phyloP scores from a whole-genome alignment of 1,284 basidiomycete genomes.

The Apiotrichum gamsii region DNA sequence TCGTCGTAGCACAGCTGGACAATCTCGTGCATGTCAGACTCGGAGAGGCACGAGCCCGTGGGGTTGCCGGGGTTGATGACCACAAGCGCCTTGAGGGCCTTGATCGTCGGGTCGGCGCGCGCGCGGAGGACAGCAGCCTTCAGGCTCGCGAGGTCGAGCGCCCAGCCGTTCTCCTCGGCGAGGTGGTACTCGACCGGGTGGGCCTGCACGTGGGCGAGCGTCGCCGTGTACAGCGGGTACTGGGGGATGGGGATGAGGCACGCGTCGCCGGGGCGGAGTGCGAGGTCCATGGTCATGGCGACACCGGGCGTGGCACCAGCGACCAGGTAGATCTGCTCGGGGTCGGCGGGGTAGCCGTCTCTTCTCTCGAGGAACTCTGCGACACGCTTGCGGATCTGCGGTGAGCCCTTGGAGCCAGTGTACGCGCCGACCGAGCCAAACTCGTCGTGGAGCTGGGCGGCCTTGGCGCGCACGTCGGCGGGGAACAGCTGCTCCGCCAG shows the following conservation, averaged over 20 bases:
- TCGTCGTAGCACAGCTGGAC: slow-evolving; percentile 71
- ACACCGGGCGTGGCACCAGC: slow-evolving; percentile 85
- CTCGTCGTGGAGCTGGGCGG: slow-evolving; percentile 66
- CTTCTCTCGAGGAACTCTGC: slow-evolving; percentile 78
- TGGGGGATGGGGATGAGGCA: slow-evolving; percentile 80
- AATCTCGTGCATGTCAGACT: slow-evolving; percentile 61
- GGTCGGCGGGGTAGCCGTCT: slow-evolving; percentile 72
- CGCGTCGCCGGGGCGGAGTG: slow-evolving; percentile 21
- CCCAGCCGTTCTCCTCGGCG: slow-evolving; percentile 72
- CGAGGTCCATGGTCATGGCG: slow-evolving; percentile 61
- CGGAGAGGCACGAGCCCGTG: slow-evolving; percentile 72
- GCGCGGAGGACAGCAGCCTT: slow-evolving; percentile 61
- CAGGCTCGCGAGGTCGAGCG: slow-evolving; percentile 65
- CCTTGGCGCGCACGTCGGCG: slow-evolving; percentile 71
- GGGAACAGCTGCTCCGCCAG: slow-evolving; percentile 64
- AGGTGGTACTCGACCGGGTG: slow-evolving; percentile 75
- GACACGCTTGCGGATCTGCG: slow-evolving; percentile 75
- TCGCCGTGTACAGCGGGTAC: slow-evolving; percentile 90
- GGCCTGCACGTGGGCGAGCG: slow-evolving; percentile 74
- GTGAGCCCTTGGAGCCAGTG: slow-evolving; percentile 84
- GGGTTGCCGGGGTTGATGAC: slow-evolving; percentile 94
- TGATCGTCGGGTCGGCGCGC: slow-evolving; percentile 53
- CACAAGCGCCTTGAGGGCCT: slow-evolving; percentile 66
- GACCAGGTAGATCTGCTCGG: slow-evolving; percentile 83
- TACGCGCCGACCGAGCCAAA: slow-evolving; percentile 91